A percentile compares a stretch with the other conserved stretches of the same genome.
Evolutionary conservation across 495 filamentous ascomycete species (phyloP).

Genomic region (Sordaria brevicollis): DNA sequence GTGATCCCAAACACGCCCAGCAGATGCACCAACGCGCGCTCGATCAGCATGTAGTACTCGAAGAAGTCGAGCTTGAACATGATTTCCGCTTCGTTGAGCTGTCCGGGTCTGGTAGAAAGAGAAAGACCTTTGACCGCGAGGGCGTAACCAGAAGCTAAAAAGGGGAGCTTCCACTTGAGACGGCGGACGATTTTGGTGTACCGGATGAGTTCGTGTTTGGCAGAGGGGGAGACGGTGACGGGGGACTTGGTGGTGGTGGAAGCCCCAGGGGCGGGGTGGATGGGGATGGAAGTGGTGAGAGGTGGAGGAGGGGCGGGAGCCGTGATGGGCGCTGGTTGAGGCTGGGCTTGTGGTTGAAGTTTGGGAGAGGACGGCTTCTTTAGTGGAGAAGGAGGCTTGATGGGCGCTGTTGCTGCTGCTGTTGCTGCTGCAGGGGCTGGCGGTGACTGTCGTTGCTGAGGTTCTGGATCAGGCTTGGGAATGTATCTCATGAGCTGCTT

Average conservation of each 20-base stretch:
- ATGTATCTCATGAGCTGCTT: not conserved
- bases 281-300: not conserved
- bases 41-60: conserved; percentile 58
- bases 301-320: not conserved
- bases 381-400: not conserved
- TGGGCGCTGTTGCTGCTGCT: not conserved
- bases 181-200: conserved; percentile 47
- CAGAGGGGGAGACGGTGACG: conserved; percentile 6
- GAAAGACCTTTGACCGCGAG: conserved; percentile 30
- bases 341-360: not conserved
- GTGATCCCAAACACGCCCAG: conserved; percentile 45
- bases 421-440: not conserved
- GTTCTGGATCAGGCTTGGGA: not conserved
- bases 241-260: not conserved
- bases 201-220: conserved; percentile 38
- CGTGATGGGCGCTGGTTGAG: not conserved
- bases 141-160: conserved; percentile 43
- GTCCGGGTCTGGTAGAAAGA: no score
- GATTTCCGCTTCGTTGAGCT: conserved; percentile 35
- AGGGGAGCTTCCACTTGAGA: conserved; percentile 50
- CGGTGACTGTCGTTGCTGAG: conserved; percentile 1
- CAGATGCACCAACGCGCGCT: conserved; percentile 52
- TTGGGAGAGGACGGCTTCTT: not conserved
- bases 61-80: conserved; percentile 66
- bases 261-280: not conserved